Evolutionary conservation across 108 stramenopile species (phyloP).

Genomic region (Epipyxis sp.): DNA sequence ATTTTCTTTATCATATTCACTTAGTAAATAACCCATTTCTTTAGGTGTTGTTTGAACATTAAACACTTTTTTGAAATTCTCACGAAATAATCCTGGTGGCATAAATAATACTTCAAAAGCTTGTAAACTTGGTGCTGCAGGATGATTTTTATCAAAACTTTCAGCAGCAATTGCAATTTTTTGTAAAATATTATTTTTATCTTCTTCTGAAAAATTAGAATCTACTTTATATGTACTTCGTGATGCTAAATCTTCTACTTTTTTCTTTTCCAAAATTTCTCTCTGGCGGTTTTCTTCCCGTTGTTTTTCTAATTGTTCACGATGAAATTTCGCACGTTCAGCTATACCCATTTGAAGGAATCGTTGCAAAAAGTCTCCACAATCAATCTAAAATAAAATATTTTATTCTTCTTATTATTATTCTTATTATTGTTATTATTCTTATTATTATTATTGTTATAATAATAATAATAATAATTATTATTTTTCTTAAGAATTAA

Average conservation of each 20-base stretch:
- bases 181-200: not conserved
- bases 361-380: constrained; percentile 11
- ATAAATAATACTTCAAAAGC: not conserved
- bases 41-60: not conserved
- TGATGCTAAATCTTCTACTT: not conserved
- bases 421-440: too few species aligned
- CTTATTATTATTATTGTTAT: too few species aligned
- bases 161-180: not conserved
- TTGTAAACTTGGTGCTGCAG: not conserved
- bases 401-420: too few species aligned
- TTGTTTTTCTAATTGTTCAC: constrained; percentile 27
- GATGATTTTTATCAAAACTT: constrained; percentile 27
- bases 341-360: constrained; percentile 22
- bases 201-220: not conserved
- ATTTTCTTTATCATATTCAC: constrained; percentile 14
- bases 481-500: too few species aligned
- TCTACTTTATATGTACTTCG: not conserved
- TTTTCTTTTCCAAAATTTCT: not conserved
- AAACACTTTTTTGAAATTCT: constrained; percentile 21
- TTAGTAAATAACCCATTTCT: constrained; percentile 13
- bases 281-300: constrained; percentile 2
- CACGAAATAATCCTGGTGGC: constrained; percentile 27
- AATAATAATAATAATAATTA: too few species aligned
- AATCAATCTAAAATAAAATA: too few species aligned
- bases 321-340: not conserved